A percentile compares a stretch with the other conserved stretches of the same genome.
Evolutionary conservation across 768 basidiomycete species (phyloP).

Genomic region (Pisolithus marmoratus): DNA sequence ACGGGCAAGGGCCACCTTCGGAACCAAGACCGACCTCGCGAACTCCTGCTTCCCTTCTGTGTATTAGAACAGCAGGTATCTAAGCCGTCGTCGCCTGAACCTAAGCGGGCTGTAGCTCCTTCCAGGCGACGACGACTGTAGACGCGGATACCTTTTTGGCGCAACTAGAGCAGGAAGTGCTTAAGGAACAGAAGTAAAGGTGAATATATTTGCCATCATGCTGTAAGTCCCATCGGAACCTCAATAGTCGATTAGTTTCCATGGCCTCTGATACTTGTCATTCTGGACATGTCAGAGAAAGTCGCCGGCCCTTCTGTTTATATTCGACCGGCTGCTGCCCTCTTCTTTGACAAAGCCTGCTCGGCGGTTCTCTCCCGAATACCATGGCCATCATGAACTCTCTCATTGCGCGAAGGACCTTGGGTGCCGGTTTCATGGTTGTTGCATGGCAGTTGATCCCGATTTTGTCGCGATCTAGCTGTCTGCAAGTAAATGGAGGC

Average conservation of each 20-base stretch:
- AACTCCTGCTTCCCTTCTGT: constrained; percentile 6
- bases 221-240: too few relatives aligned
- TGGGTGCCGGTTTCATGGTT: constrained; percentile 38
- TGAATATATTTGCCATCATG: too few relatives aligned
- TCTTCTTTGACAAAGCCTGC: constrained; percentile 24
- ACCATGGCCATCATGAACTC: constrained; percentile 46
- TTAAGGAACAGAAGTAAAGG: too few relatives aligned
- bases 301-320: constrained; percentile 35
- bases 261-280: constrained; percentile 35
- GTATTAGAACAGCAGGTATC: too few relatives aligned
- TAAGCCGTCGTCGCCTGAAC: constrained; percentile 7
- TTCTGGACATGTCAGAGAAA: constrained; percentile 46
- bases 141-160: constrained; percentile 62
- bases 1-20: constrained; percentile 1
- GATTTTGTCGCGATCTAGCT: constrained; percentile 16
- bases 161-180: constrained; percentile 57
- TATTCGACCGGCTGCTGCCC: constrained; percentile 34
- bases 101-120: constrained; percentile 24
- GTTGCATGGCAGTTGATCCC: constrained; percentile 47
- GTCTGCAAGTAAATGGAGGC: background rate
- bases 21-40: background rate
- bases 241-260: too few relatives aligned
- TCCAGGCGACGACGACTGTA: constrained; percentile 6
- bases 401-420: constrained; percentile 37
- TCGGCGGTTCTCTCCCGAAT: constrained; percentile 31